These are phyloP conservation scores for Cladophialophora immunda DNA, from an alignment of 2,329 filamentous ascomycete genomes.

Conservation along the genomic window DNA sequence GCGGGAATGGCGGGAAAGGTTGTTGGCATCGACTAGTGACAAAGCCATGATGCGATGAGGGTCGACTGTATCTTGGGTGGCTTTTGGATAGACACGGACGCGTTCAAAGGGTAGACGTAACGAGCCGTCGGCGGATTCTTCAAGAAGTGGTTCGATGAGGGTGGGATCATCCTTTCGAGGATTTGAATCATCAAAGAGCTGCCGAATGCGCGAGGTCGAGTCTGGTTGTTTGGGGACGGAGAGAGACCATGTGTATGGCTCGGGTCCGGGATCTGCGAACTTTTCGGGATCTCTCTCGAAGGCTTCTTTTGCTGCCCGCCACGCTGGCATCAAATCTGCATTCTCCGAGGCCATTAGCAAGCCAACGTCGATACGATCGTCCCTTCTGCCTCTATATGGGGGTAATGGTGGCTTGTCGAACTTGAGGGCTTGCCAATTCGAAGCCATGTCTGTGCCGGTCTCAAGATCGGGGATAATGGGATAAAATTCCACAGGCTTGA, in stretches of 20 bases:
- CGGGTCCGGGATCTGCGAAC: slow-evolving; percentile 61
- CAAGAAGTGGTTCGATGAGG: slow-evolving; percentile 53
- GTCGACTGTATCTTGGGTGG: slow-evolving; percentile 61
- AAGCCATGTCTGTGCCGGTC: slow-evolving; percentile 66
- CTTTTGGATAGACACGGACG: slow-evolving; percentile 68
- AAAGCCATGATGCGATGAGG: slow-evolving; percentile 66
- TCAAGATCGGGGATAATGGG: slow-evolving; percentile 69
- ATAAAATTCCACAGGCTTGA: slow-evolving; percentile 67
- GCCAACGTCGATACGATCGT: slow-evolving; percentile 67
- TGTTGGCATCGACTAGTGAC: slow-evolving; percentile 63
- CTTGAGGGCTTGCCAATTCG: slow-evolving; percentile 66
- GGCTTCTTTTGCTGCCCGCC: slow-evolving; percentile 57
- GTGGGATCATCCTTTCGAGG: slow-evolving; percentile 62
- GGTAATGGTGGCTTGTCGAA: slow-evolving; percentile 68
- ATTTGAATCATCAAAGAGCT: slow-evolving; percentile 63
- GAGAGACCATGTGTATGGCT: slow-evolving; percentile 67
- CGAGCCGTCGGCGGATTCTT: slow-evolving; percentile 52
- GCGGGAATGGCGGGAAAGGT: slow-evolving; percentile 36
- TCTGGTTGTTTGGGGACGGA: slow-evolving; percentile 62
- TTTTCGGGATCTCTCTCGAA: slow-evolving; percentile 59
- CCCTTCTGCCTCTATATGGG: slow-evolving; percentile 56
- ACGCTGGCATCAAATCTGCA: slow-evolving; percentile 57
- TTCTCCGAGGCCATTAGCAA: slow-evolving; percentile 62
- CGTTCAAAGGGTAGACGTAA: slow-evolving; percentile 53
- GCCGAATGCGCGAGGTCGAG: slow-evolving; percentile 61